A percentile compares a stretch with the other conserved stretches of the same genome.
phyloP scores from a whole-genome alignment of 345 rosid genomes.

The Conringia planisiliqua region DNA sequence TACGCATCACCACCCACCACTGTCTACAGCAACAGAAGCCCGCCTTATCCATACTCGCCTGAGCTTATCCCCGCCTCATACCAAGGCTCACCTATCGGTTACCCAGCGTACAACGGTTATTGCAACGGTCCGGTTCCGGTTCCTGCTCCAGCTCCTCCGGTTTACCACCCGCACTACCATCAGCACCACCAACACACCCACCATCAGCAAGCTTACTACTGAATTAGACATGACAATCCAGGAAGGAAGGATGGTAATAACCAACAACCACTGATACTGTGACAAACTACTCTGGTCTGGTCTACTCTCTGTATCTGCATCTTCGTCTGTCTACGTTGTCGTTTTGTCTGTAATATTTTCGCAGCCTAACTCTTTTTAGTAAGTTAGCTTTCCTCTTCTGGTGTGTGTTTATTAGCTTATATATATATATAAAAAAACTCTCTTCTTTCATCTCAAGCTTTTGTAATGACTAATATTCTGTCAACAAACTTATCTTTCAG shows the following conservation, averaged over 20 bases:
- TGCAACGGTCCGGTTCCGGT: constrained; percentile 30
- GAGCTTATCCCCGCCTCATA: constrained; percentile 28
- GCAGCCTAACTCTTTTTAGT: constrained; percentile 22
- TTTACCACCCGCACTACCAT: constrained; percentile 35
- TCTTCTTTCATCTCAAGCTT: neutral
- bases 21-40: constrained; percentile 39
- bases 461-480: constrained; percentile 27
- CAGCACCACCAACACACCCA: constrained; percentile 36
- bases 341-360: constrained; percentile 36
- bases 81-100: constrained; percentile 36
- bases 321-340: constrained; percentile 19
- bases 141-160: constrained; percentile 34
- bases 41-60: constrained; percentile 33
- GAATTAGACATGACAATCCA: constrained; percentile 36
- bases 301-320: constrained; percentile 15
- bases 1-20: constrained; percentile 58
- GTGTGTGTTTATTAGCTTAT: constrained; percentile 25
- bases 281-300: constrained; percentile 20
- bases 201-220: constrained; percentile 40
- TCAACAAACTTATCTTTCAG: constrained; percentile 19
- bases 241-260: constrained; percentile 29
- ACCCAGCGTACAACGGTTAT: constrained; percentile 33
- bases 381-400: constrained; percentile 18
- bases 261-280: constrained; percentile 29
- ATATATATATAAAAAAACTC: constrained; percentile 2